These are phyloP conservation scores for Brassica rapa DNA, from an alignment of 345 rosid species.

Conservation along the genomic window DNA sequence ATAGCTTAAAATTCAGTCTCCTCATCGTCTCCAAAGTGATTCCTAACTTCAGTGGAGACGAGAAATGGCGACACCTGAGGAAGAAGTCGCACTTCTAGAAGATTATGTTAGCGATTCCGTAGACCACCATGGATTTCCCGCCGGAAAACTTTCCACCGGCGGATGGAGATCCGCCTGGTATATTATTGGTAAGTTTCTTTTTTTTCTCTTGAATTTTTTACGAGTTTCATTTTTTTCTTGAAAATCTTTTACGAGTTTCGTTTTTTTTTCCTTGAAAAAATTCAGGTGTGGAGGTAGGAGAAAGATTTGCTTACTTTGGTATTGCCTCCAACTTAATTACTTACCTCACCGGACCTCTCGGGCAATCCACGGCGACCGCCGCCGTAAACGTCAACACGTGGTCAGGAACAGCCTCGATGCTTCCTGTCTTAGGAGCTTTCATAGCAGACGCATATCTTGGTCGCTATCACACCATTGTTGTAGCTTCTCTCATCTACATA, in stretches of 20 bases:
- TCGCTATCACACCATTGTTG: slow-evolving; percentile 50
- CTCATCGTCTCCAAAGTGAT: background rate
- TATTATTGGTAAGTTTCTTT: slow-evolving; percentile 17
- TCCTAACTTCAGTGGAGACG: background rate
- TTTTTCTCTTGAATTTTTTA: background rate
- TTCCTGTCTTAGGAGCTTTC: slow-evolving; percentile 54
- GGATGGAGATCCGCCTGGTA: slow-evolving; percentile 41
- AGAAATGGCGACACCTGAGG: slow-evolving; percentile 17
- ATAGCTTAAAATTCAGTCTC: background rate
- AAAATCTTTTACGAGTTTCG: background rate
- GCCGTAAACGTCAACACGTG: slow-evolving; percentile 56
- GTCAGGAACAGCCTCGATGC: slow-evolving; percentile 48
- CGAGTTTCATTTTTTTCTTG: background rate
- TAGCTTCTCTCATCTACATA: slow-evolving; percentile 47
- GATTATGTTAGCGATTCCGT: slow-evolving; percentile 24
- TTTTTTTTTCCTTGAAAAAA: too few relatives aligned
- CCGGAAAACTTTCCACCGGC: slow-evolving; percentile 30
- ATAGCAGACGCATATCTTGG: slow-evolving; percentile 59
- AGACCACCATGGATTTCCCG: slow-evolving; percentile 32
- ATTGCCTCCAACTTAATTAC: slow-evolving; percentile 48
- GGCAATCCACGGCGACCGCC: slow-evolving; percentile 52
- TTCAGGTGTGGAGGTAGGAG: slow-evolving; percentile 51
- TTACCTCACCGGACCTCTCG: slow-evolving; percentile 54
- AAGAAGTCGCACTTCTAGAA: slow-evolving; percentile 24
- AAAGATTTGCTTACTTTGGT: slow-evolving; percentile 56